Percentiles rank a stretch among this genome's conserved stretches.
Evolutionary conservation across 2,329 filamentous ascomycete genomes (phyloP).

Genomic region (Sporothrix brasiliensis): DNA sequence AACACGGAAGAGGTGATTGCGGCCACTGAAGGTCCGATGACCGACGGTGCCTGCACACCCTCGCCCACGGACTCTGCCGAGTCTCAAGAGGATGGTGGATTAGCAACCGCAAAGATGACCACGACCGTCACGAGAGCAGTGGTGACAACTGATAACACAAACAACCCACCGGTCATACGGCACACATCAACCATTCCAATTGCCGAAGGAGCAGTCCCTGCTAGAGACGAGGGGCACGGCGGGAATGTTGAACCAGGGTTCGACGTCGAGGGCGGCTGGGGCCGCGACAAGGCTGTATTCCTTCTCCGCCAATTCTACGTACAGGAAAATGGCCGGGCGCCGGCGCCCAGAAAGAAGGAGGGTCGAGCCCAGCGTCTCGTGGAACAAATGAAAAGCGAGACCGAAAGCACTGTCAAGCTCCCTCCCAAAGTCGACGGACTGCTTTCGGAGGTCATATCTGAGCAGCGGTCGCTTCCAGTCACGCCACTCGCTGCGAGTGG

Average conservation of each 20-base stretch:
- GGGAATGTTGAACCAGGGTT: slow-evolving; percentile 77
- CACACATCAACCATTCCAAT: slow-evolving; percentile 37
- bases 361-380: slow-evolving; percentile 57
- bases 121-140: slow-evolving; percentile 28
- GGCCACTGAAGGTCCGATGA: background rate
- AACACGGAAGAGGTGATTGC: slow-evolving; percentile 14
- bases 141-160: slow-evolving; percentile 22
- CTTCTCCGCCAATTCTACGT: slow-evolving; percentile 93
- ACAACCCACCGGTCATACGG: slow-evolving; percentile 33
- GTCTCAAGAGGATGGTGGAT: background rate
- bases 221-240: slow-evolving; percentile 53
- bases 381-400: slow-evolving; percentile 54
- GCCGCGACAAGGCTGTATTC: slow-evolving; percentile 89
- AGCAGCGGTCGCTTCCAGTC: slow-evolving; percentile 11
- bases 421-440: slow-evolving; percentile 29
- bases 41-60: slow-evolving; percentile 5
- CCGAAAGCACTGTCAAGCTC: slow-evolving; percentile 35
- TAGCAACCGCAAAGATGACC: background rate
- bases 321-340: slow-evolving; percentile 89
- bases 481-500: background rate
- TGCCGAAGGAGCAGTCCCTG: slow-evolving; percentile 37
- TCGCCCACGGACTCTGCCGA: slow-evolving; percentile 27
- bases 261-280: slow-evolving; percentile 82
- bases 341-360: slow-evolving; percentile 59
- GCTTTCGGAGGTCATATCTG: slow-evolving; percentile 19